Evolutionary conservation across 768 basidiomycete genomes (phyloP), one percentile per base, ranked within the genome.

Genomic region (Leccinum variicolor): DNA sequence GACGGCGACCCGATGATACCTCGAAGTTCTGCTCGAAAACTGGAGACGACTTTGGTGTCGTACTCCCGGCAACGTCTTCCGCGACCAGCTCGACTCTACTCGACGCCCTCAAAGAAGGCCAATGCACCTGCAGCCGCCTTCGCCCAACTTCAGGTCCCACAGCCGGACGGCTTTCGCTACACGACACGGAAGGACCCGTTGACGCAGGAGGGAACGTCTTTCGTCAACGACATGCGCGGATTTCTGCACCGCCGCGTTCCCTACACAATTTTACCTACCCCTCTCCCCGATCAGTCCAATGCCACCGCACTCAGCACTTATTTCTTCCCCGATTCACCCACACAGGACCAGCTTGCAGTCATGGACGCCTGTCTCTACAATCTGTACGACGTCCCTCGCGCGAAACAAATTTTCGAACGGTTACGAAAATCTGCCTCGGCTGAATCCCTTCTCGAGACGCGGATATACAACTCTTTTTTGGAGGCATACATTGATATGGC

Each of bases 311-410:
- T 72, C 13, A 76, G 81, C 61, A 79, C 81, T 60, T 61, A 79
- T 52, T 84, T 82, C 73, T 91, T 84, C 71, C 78, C 81, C 5
- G 83, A 90, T 68, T 83, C 90, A 0, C 69, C 74, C 0, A 84
- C 86, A 0, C 82, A 85, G 46, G 90, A 93, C 69, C 77, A 82
- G 54, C 69, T 91, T 13, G 84, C 89, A 5, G 45, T 95, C 59
- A 89, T 95, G 73, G 86, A 90, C 63, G 90, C 92, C 4, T 95
- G 94, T 68, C 73, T 95, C 13, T 81, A 87, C 69, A 83, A 28
- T 49, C 47, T 49, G 7, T 49, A 49, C 17, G 47, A 49, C 68
- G 84, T 94, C 0, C 77, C 81, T 0, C 87, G 94, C 6, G 93
- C 93, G 7, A 84, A 84, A 61, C 75, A 77, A 36, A 81, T 95